phyloP scores from a whole-genome alignment of 2,329 filamentous ascomycete species.

The Huntiella decipiens region DNA sequence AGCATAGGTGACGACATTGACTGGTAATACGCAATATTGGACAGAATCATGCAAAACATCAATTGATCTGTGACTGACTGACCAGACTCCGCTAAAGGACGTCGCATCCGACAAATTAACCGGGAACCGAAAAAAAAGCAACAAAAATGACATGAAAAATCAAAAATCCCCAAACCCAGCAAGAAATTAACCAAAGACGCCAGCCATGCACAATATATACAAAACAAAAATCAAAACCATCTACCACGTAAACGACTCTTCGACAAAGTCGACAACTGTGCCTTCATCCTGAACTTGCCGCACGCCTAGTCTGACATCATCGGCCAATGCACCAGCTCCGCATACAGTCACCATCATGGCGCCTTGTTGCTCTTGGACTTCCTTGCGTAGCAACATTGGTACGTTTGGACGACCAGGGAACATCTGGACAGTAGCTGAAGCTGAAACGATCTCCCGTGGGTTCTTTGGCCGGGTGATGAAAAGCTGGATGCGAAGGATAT shows the following conservation, averaged over 20 bases:
- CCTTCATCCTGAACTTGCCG: slow-evolving; percentile 39
- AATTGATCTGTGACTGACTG: no score
- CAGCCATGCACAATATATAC: slow-evolving; percentile 1
- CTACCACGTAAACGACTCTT: slow-evolving; percentile 57
- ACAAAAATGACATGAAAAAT: not conserved
- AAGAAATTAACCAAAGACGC: slow-evolving; percentile 4
- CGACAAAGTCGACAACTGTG: slow-evolving; percentile 52
- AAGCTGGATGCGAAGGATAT: slow-evolving; percentile 68
- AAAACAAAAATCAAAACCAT: slow-evolving; percentile 1
- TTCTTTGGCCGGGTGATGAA: slow-evolving; percentile 80
- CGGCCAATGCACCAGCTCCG: slow-evolving; percentile 54
- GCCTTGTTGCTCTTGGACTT: slow-evolving; percentile 64
- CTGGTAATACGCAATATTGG: no score
- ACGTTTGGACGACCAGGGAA: slow-evolving; percentile 78
- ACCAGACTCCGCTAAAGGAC: not conserved
- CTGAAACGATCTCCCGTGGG: slow-evolving; percentile 60
- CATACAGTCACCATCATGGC: slow-evolving; percentile 78
- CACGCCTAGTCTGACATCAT: slow-evolving; percentile 55
- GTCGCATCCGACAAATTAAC: not conserved
- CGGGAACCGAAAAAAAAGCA: not conserved
- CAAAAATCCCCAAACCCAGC: not conserved
- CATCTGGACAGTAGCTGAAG: slow-evolving; percentile 71
- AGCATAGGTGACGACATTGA: no score
- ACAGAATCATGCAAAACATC: no score
- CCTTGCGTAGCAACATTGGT: slow-evolving; percentile 56